These are phyloP conservation scores for Pythium rishiriense DNA, from an alignment of 352 stramenopile genomes.

Conservation along the genomic window DNA sequence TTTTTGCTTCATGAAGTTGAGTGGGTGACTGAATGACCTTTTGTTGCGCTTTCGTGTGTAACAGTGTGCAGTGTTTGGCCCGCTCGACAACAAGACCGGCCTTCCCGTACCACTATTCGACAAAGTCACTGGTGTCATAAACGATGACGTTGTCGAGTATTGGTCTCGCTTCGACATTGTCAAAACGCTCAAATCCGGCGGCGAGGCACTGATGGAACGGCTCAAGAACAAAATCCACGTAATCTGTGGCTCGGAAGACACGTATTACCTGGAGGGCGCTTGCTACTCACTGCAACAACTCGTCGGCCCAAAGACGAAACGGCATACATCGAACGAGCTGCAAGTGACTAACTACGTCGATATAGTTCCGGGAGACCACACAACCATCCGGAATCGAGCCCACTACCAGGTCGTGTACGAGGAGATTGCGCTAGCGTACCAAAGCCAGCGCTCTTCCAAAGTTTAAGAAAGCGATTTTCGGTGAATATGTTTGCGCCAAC, in stretches of 20 bases:
- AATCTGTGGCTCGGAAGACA: slow-evolving; percentile 71
- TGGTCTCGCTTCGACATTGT: slow-evolving; percentile 72
- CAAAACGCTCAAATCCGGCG: slow-evolving; percentile 43
- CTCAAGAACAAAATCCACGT: slow-evolving; percentile 70
- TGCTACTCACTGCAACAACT: slow-evolving; percentile 61
- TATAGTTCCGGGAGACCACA: slow-evolving; percentile 74
- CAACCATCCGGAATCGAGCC: slow-evolving; percentile 58
- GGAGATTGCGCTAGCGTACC: slow-evolving; percentile 51
- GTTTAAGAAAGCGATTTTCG: too few relatives aligned
- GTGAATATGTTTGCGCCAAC: too few relatives aligned
- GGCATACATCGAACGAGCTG: slow-evolving; percentile 20
- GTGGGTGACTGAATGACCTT: background rate
- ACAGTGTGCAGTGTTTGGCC: slow-evolving; percentile 72
- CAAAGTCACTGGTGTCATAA: slow-evolving; percentile 72
- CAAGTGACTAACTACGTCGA: slow-evolving; percentile 61
- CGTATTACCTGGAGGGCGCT: slow-evolving; percentile 72
- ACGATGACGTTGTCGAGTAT: slow-evolving; percentile 51
- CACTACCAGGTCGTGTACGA: slow-evolving; percentile 65
- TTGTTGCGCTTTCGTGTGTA: background rate
- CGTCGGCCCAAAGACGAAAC: slow-evolving; percentile 33
- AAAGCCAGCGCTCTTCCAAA: background rate
- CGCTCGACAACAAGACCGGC: slow-evolving; percentile 38
- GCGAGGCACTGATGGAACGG: slow-evolving; percentile 39
- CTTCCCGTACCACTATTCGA: slow-evolving; percentile 69
- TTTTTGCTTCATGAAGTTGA: slow-evolving; percentile 13